phyloP scores from a whole-genome alignment of 495 filamentous ascomycete species.

The Penicillium manginii region DNA sequence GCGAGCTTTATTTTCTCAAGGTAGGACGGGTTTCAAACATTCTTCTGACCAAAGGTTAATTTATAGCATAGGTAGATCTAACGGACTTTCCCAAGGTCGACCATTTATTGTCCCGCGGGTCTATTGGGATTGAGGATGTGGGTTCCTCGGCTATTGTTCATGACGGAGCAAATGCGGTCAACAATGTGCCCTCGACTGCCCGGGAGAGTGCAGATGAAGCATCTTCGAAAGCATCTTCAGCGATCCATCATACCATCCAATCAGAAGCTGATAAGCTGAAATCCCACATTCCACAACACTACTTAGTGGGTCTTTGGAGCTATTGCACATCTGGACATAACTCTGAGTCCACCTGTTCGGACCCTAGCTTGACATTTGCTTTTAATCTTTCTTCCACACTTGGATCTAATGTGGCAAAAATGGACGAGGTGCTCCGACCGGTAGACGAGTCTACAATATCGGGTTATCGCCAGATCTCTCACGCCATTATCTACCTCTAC shows the following conservation, averaged over 20 bases:
- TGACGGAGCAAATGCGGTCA: too few species aligned
- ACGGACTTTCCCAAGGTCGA: constrained; percentile 3
- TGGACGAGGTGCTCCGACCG: background rate
- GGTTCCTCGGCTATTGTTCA: background rate
- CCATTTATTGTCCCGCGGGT: background rate
- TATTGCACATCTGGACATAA: constrained; percentile 10
- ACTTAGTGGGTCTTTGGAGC: constrained; percentile 3
- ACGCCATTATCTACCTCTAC: background rate
- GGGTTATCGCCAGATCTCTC: background rate
- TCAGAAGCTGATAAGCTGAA: constrained; percentile 6
- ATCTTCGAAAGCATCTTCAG: background rate
- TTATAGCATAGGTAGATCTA: constrained; percentile 6
- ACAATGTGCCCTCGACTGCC: background rate
- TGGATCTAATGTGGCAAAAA: background rate
- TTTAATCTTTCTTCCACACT: constrained; percentile 10
- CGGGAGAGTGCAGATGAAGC: background rate
- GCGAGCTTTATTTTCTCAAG: constrained; percentile 9
- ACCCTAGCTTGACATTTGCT: constrained; percentile 8
- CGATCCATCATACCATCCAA: background rate
- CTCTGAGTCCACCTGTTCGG: background rate
- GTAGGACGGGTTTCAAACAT: background rate
- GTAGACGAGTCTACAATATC: background rate
- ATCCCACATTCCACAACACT: constrained; percentile 3
- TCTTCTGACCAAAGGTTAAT: background rate
- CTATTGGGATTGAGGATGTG: background rate